Evolutionary conservation across 2,329 filamentous ascomycete species (phyloP), one percentile per base, ranked within the genome.

Genomic region (Clarireedia monteithiana): DNA sequence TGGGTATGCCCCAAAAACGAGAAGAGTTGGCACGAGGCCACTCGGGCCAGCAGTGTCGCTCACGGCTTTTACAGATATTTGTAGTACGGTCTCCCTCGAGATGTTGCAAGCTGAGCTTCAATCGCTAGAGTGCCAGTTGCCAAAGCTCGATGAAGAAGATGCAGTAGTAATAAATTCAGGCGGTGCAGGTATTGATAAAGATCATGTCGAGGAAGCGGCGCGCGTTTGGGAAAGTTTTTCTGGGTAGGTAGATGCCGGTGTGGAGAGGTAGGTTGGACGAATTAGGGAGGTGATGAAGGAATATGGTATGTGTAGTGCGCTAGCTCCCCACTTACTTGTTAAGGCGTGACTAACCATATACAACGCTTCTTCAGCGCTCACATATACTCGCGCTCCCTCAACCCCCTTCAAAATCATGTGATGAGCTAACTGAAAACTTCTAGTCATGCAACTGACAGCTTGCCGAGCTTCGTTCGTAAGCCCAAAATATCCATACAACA

Each of bases 61-160:
- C 6, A 27, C 26, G 5, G 26, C 6, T 7, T 27, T 27, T 5
- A 27, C 26, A 5, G 26, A 4, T 7, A 27, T 27, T 7, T 27
- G 26, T 27, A 27, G 26, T 20, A 20, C 20, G 20, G 2, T 20
- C 20, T 20, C 20, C 20, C 20, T 20, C 20, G 20, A 20, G 20
- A 20, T 20, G 20, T 20, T 57, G 15, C 58, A 59, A 38, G 55
- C 55, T 5, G 58, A 58, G 38, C 36, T 59, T 9, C 24, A 24
- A 38, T n/a, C 50, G n/a, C 52, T 59, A 5, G 58, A 59, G 27
- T 30, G 2, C 4, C 23, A 49, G 7, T 34, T 59, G 3, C 20
- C 39, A 15, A 49, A 53, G 17, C 39, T 42, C 34, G 34, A 38
- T 15, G 34, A 40, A 15, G 51, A 46, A 27, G 55, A 58, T 24